Base-by-base conservation (phyloP, 768 basidiomycete genomes). In the Stropharia rugosoannulata region DNA sequence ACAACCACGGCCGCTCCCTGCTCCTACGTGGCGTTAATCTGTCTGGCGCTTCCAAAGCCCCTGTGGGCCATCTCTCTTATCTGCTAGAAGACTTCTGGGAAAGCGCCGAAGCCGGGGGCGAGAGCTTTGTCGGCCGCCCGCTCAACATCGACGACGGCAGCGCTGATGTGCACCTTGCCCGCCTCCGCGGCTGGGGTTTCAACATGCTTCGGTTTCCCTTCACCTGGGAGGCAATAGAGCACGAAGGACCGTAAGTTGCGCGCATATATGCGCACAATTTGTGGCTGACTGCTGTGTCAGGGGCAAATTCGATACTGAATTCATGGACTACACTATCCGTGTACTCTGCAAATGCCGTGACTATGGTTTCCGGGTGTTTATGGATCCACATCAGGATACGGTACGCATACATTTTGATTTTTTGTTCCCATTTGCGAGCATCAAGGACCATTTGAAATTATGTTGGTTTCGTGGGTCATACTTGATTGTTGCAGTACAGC, bases 191-290 rank as follows among this genome's bases (percentile, higher is more conserved):
- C 0, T 99, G 95, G 96, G 97, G 97, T 0, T 99, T 94, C 73
- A 97, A 93, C 64, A 76, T 89, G 66, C 9, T 80, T 15, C 76
- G 93, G 73, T 85, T 86, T 71, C 80, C 91, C 8, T 80, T 98
- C n/a, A 87, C 91, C 1, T 99, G 97, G 97, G 97, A 99, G 67
- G 81, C 92, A 0, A 71, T 99, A 13, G 97, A 98, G 70, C 94
- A 93, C 68, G 86, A 81, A 55, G 96, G 95, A 68, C 97, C 97
- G 94, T 97, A 69, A 84, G 95, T 88, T 13, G 25, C 36, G n/a
- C 16, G 36, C 32, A 18, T 1, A 12, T 8, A 16, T 40, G 27
- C 16, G 9, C 19, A 15, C 12, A 13, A 7, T 18, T 36, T 12
- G 19, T 4, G 35, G n/a, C 54, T 55, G 54, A 55, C 45, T 9